Conservation (phyloP, 345 rosid species). For the Brassica carinata region DNA sequence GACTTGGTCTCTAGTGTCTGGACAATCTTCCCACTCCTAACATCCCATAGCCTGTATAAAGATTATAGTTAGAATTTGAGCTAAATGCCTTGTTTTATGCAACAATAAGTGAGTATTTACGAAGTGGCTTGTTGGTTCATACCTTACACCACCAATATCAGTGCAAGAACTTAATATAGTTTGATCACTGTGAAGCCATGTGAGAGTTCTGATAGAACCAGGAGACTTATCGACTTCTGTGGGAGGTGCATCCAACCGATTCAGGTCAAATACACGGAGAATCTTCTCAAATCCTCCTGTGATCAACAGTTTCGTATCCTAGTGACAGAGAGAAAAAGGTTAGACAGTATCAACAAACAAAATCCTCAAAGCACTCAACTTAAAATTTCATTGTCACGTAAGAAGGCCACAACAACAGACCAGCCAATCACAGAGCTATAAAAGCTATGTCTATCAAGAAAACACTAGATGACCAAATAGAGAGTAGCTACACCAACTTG, state of each 20-base stretch:
- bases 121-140: conserved; percentile 4
- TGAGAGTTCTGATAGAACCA: conserved; percentile 45
- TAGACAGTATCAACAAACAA: background rate
- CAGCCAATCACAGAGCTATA: background rate
- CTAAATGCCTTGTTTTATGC: background rate
- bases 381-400: no score
- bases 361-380: background rate
- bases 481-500: background rate
- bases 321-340: background rate
- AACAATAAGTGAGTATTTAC: background rate
- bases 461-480: background rate
- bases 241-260: conserved; percentile 45
- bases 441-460: background rate
- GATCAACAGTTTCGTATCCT: conserved; percentile 68
- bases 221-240: conserved; percentile 45
- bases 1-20: conserved; percentile 86
- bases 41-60: conserved; percentile 81
- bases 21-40: conserved; percentile 81
- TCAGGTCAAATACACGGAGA: conserved; percentile 39
- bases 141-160: conserved; percentile 95
- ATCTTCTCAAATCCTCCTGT: conserved; percentile 43
- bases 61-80: background rate
- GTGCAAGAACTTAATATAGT: conserved; percentile 88
- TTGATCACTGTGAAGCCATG: conserved; percentile 52
- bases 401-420: no score